Base-by-base conservation (phyloP, 1,284 basidiomycete genomes). In the Ustilago cynodontis region DNA sequence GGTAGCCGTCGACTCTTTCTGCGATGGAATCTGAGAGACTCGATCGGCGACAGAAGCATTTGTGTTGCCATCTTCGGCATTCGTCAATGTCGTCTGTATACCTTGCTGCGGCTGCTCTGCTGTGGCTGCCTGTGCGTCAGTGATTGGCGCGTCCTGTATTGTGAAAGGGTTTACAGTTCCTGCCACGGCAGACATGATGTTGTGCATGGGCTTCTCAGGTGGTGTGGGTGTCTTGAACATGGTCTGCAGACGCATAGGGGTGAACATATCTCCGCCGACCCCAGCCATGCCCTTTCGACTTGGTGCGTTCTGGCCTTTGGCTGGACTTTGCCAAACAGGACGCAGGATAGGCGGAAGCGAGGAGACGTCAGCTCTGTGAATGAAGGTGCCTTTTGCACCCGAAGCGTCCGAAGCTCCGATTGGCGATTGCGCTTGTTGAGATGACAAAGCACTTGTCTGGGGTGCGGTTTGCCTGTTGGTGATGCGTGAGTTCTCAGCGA, bases 221-320 rank as follows among this genome's bases (percentile, higher is more conserved):
- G 77, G 76, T 8, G 81, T 78, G 3, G 81, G 79, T 14, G 79
- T 77, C 43, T 78, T 75, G 61, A 82, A 85, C 77, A 85, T 83
- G 52, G 77, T 72, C 62, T 85, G 81, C 4, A 85, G 74, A 47
- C 77, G 78, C 65, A 82, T 79, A 0, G 82, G 82, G 2, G 81
- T 81, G 35, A 85, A 85, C 71, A 85, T 82, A 61, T 85, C 82
- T 26, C 82, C 81, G 8, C 82, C 82, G 16, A 81, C 70, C 20
- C 60, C 76, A 7, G 58, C n/a, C 20, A 80, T 53, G 22, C 45
- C 77, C 22, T 70, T 71, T 2, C 55, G 22, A 7, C 69, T 65
- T 29, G 39, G 60, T 11, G 47, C 70, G 4, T 58, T 63, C 41
- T 59, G 71, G 6, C 63, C 71, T 59, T 73, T 73, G 20, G 60